phyloP scores from a whole-genome alignment of 345 rosid genomes.

The Streptanthus diversifolius region DNA sequence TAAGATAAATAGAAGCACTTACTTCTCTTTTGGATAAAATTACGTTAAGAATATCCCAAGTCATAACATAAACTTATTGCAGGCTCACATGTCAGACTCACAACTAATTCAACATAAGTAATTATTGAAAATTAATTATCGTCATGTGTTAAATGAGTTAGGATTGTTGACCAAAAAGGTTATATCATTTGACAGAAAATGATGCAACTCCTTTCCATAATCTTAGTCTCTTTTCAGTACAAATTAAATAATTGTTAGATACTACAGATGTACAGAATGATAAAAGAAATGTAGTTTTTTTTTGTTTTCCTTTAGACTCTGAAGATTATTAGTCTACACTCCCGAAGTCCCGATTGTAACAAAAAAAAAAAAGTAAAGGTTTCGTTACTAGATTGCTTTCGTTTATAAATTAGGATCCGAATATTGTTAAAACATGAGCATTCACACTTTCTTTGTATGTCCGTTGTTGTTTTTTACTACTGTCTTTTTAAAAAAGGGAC shows the following conservation, averaged over 20 bases:
- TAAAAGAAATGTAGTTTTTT: no score
- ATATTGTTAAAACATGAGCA: not conserved
- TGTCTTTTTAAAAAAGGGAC: not conserved
- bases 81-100: no score
- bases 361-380: not conserved
- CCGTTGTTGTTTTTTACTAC: not conserved
- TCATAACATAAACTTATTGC: no score
- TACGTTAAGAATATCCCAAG: no score
- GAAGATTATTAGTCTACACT: not conserved
- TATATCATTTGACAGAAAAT: not conserved
- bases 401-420: no score
- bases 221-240: not conserved
- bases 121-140: no score
- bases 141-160: not conserved
- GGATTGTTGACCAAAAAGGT: not conserved
- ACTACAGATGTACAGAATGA: no score
- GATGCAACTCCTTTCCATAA: not conserved
- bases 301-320: not conserved
- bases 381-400: no score
- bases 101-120: no score
- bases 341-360: not conserved
- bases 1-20: no score
- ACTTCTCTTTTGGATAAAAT: no score
- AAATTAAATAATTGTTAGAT: no score
- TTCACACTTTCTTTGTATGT: not conserved